Base-by-base conservation (phyloP, 2,329 filamentous ascomycete species). In the Fusarium falciforme region DNA sequence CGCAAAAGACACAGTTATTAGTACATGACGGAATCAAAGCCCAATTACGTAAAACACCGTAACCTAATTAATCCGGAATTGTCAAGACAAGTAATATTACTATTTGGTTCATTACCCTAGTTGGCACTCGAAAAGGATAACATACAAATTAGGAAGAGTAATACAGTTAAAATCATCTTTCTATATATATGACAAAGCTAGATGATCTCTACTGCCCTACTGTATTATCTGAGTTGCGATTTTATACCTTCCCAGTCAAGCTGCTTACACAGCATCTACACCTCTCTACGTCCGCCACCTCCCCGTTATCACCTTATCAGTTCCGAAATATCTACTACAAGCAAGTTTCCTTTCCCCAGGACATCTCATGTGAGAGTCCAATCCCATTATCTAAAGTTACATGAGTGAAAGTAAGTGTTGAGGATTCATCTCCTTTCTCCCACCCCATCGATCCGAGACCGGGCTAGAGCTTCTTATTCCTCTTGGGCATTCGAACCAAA, bases 401-500 rank as follows among this genome's bases (percentile, higher is more conserved):
- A 49, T 11, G 29, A 49, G 25, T n/a, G 44, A 49, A 49, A 49
- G 25, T 29, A 49, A 17, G 17, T 49, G 16, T n/a, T 12, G 44
- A 27, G 25, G 44, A 17, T 49, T 49, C 25, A 11, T 49, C 25
- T 16, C 9, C 17, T 11, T 7, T 22, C 40, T 14, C 12, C 47
- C 25, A 29, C 9, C 9, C 25, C 17, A 5, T n/a, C 16, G 6
- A 52, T 17, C 27, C 7, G 3, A n/a, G 11, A 12, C 17, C 2
- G 14, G 17, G 2, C 47, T 55, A 55, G n/a, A 55, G 9, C 55
- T 58, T 58, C 16, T 58, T 58, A 5, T 36, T 68, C 17, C 47
- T 49, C 77, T 86, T 87, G 3, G 85, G 85, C 75, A 87, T 82
- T 52, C 85, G 80, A 2, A 80, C 84, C 64, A 88, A 77, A 84